phyloP scores from a whole-genome alignment of 306 rosid species.

The Acacia confusa region DNA sequence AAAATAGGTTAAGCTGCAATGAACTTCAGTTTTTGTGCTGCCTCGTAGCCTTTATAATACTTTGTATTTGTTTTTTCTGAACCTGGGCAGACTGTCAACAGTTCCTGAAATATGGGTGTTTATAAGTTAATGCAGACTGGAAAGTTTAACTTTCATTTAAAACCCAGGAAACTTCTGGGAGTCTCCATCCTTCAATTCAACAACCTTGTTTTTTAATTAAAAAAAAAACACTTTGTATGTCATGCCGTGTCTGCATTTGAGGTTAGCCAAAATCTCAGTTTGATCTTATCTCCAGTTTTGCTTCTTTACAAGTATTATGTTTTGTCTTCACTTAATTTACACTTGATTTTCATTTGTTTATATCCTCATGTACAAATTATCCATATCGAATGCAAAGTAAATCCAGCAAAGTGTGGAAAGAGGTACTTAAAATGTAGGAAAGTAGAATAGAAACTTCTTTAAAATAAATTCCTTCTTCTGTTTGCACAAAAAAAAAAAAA shows the following conservation, averaged over 20 bases:
- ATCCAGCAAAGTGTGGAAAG: background rate
- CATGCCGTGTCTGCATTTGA: no score
- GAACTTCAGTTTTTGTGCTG: background rate
- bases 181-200: background rate
- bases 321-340: background rate
- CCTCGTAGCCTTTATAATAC: background rate
- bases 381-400: background rate
- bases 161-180: background rate
- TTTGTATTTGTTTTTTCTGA: background rate
- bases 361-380: background rate
- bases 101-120: background rate
- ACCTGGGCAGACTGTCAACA: background rate
- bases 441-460: background rate
- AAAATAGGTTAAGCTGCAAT: background rate
- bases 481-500: background rate
- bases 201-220: no score
- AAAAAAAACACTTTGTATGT: no score
- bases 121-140: background rate
- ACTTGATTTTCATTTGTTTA: background rate
- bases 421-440: background rate
- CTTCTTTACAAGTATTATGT: background rate
- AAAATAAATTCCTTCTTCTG: background rate
- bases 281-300: no score
- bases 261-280: no score
- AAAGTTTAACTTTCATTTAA: background rate